A percentile compares a stretch with the other conserved stretches of the same genome.
Evolutionary conservation across 139 green algal genomes (phyloP).

Genomic region (Dunaliella primolecta): DNA sequence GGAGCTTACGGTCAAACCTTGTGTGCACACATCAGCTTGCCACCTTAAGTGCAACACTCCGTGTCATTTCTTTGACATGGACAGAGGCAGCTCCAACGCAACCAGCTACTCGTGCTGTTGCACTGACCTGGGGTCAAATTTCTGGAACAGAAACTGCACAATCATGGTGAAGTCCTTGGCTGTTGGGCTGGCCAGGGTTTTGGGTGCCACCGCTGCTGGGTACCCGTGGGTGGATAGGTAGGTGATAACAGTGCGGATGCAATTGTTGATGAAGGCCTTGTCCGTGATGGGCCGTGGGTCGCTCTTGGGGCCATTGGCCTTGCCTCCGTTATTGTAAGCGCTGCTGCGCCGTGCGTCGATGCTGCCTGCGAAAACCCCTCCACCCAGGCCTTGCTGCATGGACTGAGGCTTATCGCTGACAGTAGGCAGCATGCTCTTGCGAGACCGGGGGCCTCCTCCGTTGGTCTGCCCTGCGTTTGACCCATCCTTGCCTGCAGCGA

Average conservation of each 20-base stretch:
- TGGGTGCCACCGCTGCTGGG: conserved; percentile 71
- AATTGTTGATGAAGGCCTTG: conserved; percentile 71
- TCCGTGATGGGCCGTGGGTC: conserved; percentile 78
- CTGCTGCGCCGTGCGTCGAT: conserved; percentile 41
- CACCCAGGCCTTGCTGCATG: background rate
- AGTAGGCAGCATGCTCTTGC: conserved; percentile 48
- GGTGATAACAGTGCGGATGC: conserved; percentile 71
- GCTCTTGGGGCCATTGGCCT: conserved; percentile 44
- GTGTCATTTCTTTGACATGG: too few relatives aligned
- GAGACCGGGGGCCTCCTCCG: conserved; percentile 21
- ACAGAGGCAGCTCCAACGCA: too few relatives aligned
- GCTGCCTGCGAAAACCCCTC: background rate
- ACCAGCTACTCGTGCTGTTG: too few relatives aligned
- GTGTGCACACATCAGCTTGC: too few relatives aligned
- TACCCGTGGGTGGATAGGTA: conserved; percentile 84
- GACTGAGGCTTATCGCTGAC: conserved; percentile 14
- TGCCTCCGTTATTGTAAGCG: conserved; percentile 45
- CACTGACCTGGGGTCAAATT: conserved; percentile 68
- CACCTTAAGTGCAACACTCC: too few relatives aligned
- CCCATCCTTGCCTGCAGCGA: conserved; percentile 40
- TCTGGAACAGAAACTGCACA: conserved; percentile 79
- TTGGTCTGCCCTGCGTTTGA: conserved; percentile 13
- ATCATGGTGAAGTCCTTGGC: conserved; percentile 90
- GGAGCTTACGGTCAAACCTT: too few relatives aligned
- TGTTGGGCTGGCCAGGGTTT: conserved; percentile 78